Evolutionary conservation across 805 yeast genomes (phyloP).

Genomic region (Metschnikowia continentalis): DNA sequence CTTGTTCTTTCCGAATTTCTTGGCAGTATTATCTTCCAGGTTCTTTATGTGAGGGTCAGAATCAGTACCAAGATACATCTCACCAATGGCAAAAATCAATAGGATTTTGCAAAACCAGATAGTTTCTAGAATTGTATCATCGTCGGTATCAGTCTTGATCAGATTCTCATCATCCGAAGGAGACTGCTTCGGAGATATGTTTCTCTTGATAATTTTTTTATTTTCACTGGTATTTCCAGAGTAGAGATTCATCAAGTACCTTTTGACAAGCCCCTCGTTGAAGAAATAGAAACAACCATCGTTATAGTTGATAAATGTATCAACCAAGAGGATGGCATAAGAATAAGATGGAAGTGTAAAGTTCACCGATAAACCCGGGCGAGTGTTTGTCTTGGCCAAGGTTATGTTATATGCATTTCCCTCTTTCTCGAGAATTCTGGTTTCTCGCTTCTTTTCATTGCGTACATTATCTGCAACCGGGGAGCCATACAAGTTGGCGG

Average conservation of each 20-base stretch:
- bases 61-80: slow-evolving; percentile 76
- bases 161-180: slow-evolving; percentile 35
- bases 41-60: slow-evolving; percentile 55
- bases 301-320: slow-evolving; percentile 71
- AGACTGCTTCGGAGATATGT: slow-evolving; percentile 21
- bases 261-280: slow-evolving; percentile 75
- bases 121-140: slow-evolving; percentile 63
- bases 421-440: slow-evolving; percentile 62
- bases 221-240: slow-evolving; percentile 44
- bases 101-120: slow-evolving; percentile 78
- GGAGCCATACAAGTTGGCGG: slow-evolving; percentile 11
- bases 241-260: slow-evolving; percentile 59
- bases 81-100: slow-evolving; percentile 73
- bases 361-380: slow-evolving; percentile 65
- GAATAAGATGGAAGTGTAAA: slow-evolving; percentile 73
- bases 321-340: slow-evolving; percentile 70
- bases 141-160: slow-evolving; percentile 42
- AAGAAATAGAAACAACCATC: slow-evolving; percentile 84
- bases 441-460: slow-evolving; percentile 37
- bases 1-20: slow-evolving; percentile 17
- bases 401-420: slow-evolving; percentile 74
- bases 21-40: slow-evolving; percentile 20
- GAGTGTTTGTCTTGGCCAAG: slow-evolving; percentile 60
- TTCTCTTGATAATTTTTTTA: slow-evolving; percentile 34
- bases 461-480: slow-evolving; percentile 6